Base-by-base conservation (phyloP, 2,329 filamentous ascomycete genomes). In the Mycogone perniciosa region DNA sequence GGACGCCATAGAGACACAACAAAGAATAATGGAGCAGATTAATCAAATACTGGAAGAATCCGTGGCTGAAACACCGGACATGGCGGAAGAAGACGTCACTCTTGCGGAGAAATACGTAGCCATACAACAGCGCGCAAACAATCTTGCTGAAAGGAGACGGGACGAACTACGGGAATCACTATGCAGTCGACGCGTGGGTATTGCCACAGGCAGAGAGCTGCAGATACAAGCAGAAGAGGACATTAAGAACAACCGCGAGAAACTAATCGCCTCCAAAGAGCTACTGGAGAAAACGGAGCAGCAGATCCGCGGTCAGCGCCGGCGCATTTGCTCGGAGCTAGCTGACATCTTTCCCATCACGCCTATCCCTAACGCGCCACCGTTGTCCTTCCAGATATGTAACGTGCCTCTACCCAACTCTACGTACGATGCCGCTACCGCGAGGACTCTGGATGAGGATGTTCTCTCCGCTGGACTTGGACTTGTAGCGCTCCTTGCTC, bases 311-410 rank as follows among this genome's bases (percentile, higher is more conserved):
- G 89, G 87, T n/a, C 93, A 97, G 67, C 81, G 91, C 26, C 82
- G 91, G 10, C 85, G 93, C 34, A 88, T 97, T 50, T 91, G 89
- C 65, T 85, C 93, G 57, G 90, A 96, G 57, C 74, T 99, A 0
- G 73, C 82, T 9, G 72, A 74, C 29, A 88, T 96, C 51, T 96
- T 91, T 63, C 84, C 86, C 4, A 95, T 99, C 53, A 80, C 83
- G 7, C 85, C 90, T 0, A 62, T 67, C 2, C 70, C 74, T 0
- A 70, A 73, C 6, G 72, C 71, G 9, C 73, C 78, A 3, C 79
- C 89, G 0, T 78, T 97, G 1, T 79, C 84, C 0, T 97, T 97
- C 67, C 89, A 85, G 9, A 95, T 99, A 55, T 85, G 88, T 60
- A 82, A 81, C 11, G 71, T 96, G 2, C 73, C 82, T 3, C 75